Percentiles rank a stretch among this genome's conserved stretches.
Evolutionary conservation across 257 asterid species (phyloP).

Genomic region (Forsythia suspensa): DNA sequence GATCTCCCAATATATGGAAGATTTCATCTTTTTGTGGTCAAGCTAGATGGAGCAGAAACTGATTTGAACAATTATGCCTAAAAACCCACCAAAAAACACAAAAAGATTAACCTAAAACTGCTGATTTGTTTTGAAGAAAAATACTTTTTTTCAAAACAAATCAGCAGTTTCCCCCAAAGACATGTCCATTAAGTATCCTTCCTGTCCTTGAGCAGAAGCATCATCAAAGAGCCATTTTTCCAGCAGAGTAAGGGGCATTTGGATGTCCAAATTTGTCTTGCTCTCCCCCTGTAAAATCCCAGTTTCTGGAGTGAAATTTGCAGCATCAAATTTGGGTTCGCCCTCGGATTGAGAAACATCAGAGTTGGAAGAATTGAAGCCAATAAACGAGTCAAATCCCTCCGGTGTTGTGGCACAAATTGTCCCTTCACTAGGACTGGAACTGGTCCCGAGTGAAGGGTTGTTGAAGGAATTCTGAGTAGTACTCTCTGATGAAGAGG

Average conservation of each 20-base stretch:
- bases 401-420: slow-evolving; percentile 25
- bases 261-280: slow-evolving; percentile 29
- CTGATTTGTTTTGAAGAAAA: slow-evolving; percentile 41
- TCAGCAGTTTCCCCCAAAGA: slow-evolving; percentile 64
- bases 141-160: slow-evolving; percentile 57
- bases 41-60: slow-evolving; percentile 13
- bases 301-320: slow-evolving; percentile 3
- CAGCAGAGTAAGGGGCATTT: slow-evolving; percentile 45
- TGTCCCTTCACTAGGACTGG: slow-evolving; percentile 66
- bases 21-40: slow-evolving; percentile 24
- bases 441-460: slow-evolving; percentile 35
- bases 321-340: slow-evolving; percentile 18
- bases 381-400: slow-evolving; percentile 36
- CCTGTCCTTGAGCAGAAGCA: slow-evolving; percentile 53
- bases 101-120: slow-evolving; percentile 23
- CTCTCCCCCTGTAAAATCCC: slow-evolving; percentile 22
- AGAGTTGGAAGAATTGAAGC: slow-evolving; percentile 48
- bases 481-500: slow-evolving; percentile 26
- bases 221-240: slow-evolving; percentile 72
- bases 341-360: slow-evolving; percentile 30
- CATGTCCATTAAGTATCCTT: slow-evolving; percentile 59
- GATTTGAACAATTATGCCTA: slow-evolving; percentile 13
- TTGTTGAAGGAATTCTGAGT: slow-evolving; percentile 34
- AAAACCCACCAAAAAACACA: slow-evolving; percentile 1
- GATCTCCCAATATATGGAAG: slow-evolving; percentile 22